These are phyloP conservation scores for Candida schatavii DNA, from an alignment of 805 yeast genomes.

Conservation along the genomic window DNA sequence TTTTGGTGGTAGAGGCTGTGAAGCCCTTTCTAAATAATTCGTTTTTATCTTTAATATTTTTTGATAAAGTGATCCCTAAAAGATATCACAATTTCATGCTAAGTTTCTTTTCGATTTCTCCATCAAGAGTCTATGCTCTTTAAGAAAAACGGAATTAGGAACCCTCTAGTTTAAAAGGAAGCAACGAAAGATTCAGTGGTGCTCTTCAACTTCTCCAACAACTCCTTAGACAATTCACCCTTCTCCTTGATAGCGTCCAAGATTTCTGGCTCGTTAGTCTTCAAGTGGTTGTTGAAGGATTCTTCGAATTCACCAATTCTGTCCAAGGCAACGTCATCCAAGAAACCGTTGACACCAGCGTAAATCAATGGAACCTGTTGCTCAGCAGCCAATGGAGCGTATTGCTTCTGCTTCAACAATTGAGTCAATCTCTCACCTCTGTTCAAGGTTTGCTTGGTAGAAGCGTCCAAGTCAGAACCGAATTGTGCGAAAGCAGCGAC, in stretches of 20 bases:
- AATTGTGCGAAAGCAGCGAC: constrained; percentile 99
- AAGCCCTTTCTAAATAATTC: not conserved
- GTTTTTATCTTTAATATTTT: not conserved
- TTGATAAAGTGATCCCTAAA: not conserved
- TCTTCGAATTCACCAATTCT: constrained; percentile 90
- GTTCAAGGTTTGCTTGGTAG: constrained; percentile 96
- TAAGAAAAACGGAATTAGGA: not conserved
- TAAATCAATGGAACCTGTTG: constrained; percentile 97
- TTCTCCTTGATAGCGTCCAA: constrained; percentile 77
- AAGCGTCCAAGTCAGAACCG: constrained; percentile 99
- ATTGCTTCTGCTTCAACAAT: constrained; percentile 97
- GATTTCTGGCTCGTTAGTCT: constrained; percentile 84
- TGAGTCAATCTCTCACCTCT: constrained; percentile 99
- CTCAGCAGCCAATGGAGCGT: constrained; percentile 95
- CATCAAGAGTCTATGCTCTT: not conserved
- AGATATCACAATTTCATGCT: not conserved
- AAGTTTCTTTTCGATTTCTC: not conserved
- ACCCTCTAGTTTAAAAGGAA: constrained; percentile 55
- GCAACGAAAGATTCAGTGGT: constrained; percentile 92
- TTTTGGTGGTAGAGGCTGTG: too few species aligned
- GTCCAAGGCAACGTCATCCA: constrained; percentile 80
- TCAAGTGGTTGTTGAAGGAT: constrained; percentile 87
- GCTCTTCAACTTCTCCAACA: constrained; percentile 80
- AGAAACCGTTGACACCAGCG: constrained; percentile 99
- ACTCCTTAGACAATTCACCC: constrained; percentile 90